phyloP scores from a whole-genome alignment of 2,329 filamentous ascomycete genomes.

The Periconia macrospinosa region DNA sequence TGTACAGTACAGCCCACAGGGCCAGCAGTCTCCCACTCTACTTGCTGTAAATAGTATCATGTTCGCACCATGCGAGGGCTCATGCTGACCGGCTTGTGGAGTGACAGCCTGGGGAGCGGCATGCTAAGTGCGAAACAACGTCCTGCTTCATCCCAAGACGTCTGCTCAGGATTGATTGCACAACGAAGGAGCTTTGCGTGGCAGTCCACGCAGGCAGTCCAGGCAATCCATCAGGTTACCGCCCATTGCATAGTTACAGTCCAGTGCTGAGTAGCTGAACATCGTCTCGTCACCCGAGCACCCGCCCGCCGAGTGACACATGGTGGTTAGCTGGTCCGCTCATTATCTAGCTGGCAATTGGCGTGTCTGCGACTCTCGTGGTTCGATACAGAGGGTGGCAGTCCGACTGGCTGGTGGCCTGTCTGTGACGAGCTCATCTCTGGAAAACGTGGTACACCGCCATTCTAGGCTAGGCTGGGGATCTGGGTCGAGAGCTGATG shows the following conservation, averaged over 20 bases:
- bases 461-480: background rate
- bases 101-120: background rate
- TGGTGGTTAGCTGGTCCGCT: background rate
- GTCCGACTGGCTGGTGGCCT: too few relatives aligned
- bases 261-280: too few relatives aligned
- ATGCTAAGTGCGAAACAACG: background rate
- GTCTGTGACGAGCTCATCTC: too few relatives aligned
- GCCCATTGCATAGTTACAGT: too few relatives aligned
- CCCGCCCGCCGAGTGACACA: background rate
- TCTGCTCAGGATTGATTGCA: background rate
- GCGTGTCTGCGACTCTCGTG: background rate
- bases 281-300: background rate
- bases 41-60: too few relatives aligned
- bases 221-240: too few relatives aligned
- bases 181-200: too few relatives aligned
- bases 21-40: too few relatives aligned
- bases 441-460: background rate
- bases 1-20: background rate
- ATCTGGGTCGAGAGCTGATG: background rate
- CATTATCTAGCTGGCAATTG: background rate
- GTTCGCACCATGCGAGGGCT: too few relatives aligned
- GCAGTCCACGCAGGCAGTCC: too few relatives aligned
- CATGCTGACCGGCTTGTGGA: background rate
- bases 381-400: too few relatives aligned
- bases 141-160: background rate